These are phyloP conservation scores for Pseudogymnoascus sp. DNA, from an alignment of 2,329 filamentous ascomycete genomes.

Conservation along the genomic window DNA sequence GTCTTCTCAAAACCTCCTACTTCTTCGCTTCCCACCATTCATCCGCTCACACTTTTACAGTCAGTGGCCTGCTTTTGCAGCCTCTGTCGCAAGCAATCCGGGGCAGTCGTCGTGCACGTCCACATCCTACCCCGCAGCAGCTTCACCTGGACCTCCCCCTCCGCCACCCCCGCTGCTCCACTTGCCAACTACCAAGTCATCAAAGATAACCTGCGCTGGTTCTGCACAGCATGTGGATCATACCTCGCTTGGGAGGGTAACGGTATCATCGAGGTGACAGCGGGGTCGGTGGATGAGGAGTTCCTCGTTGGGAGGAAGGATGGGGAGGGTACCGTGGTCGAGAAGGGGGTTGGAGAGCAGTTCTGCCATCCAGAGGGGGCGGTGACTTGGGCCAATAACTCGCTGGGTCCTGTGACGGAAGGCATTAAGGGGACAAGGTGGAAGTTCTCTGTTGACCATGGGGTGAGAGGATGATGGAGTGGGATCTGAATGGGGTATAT, in stretches of 20 bases:
- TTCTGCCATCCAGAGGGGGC: neutral
- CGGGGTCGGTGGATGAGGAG: slow-evolving; percentile 40
- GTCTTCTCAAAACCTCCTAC: neutral
- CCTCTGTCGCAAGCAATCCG: slow-evolving; percentile 46
- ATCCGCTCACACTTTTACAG: slow-evolving; percentile 23
- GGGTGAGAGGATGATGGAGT: neutral
- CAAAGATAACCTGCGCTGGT: slow-evolving; percentile 35
- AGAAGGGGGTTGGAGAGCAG: neutral
- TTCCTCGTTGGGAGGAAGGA: slow-evolving; percentile 28
- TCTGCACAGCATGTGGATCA: slow-evolving; percentile 43
- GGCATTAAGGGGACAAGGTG: neutral
- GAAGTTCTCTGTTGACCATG: neutral
- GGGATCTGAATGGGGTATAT: neutral
- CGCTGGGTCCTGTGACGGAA: neutral
- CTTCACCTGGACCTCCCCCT: slow-evolving; percentile 27
- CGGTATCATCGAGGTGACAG: slow-evolving; percentile 29
- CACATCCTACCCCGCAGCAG: slow-evolving; percentile 32
- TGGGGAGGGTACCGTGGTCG: slow-evolving; percentile 8
- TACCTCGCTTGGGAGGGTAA: slow-evolving; percentile 39
- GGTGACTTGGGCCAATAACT: neutral
- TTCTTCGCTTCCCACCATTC: neutral
- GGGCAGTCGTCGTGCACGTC: slow-evolving; percentile 37
- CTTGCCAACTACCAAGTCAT: slow-evolving; percentile 36
- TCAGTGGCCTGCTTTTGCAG: slow-evolving; percentile 46
- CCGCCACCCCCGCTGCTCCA: slow-evolving; percentile 29